phyloP scores from a whole-genome alignment of 2,329 filamentous ascomycete species.

The Sporothrix humicola region DNA sequence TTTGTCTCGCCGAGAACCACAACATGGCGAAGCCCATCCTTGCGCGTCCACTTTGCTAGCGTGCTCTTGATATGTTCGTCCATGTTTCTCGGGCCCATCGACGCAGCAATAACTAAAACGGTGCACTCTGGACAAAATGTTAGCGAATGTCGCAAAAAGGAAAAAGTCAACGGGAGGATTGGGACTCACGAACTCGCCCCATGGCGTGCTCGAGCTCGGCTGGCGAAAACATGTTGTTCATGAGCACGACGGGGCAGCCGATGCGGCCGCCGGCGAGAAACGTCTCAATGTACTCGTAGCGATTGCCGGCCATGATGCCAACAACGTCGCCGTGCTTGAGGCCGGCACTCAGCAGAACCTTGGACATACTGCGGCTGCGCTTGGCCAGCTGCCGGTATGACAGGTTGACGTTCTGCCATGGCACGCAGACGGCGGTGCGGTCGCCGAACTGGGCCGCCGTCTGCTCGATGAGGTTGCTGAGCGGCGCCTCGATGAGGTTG shows the following conservation, averaged over 20 bases:
- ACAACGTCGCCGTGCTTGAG: background rate
- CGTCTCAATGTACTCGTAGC: background rate
- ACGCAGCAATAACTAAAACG: background rate
- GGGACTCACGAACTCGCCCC: background rate
- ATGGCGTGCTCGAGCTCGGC: slow-evolving; percentile 6
- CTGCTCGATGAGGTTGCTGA: background rate
- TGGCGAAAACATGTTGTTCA: slow-evolving; percentile 10
- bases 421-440: slow-evolving; percentile 6
- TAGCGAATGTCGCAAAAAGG: background rate
- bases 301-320: background rate
- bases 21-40: background rate
- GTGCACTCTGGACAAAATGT: background rate
- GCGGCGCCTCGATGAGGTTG: background rate
- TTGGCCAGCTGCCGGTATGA: background rate
- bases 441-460: background rate
- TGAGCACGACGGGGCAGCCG: background rate
- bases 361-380: slow-evolving; percentile 6
- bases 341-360: background rate
- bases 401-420: background rate
- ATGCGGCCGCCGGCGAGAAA: slow-evolving; percentile 5
- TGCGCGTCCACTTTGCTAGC: background rate
- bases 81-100: background rate
- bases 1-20: background rate
- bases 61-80: background rate
- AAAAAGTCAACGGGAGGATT: too few relatives aligned